Percentiles rank a stretch among this genome's conserved stretches.
Conservation (phyloP, 2,329 filamentous ascomycete genomes). For the Lasiodiplodia hormozganensis region DNA sequence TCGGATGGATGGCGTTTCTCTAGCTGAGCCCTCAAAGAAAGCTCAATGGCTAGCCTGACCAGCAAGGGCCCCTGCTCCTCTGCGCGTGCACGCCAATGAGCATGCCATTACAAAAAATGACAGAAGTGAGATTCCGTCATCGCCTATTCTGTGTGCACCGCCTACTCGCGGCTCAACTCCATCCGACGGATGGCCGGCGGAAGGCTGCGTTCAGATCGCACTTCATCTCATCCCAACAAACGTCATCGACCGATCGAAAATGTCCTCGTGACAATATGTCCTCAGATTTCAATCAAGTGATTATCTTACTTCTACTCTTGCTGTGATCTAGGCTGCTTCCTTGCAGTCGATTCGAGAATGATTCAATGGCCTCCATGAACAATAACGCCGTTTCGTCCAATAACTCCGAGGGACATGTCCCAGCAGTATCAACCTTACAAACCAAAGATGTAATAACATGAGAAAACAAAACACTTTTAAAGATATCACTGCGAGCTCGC, state of each 20-base stretch:
- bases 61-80: no score
- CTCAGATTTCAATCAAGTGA: background rate
- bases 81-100: no score
- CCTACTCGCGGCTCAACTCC: conserved; percentile 12
- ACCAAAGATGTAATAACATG: background rate
- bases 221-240: background rate
- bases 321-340: background rate
- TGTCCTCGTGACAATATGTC: background rate
- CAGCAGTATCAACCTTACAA: background rate
- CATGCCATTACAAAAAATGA: background rate
- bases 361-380: background rate
- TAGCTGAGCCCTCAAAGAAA: no score
- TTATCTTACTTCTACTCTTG: background rate
- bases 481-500: conserved; percentile 34
- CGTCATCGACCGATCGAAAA: background rate
- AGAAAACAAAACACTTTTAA: background rate
- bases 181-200: conserved; percentile 9
- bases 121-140: background rate
- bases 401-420: background rate
- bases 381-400: conserved; percentile 1
- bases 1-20: no score
- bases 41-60: no score
- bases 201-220: background rate
- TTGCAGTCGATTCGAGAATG: background rate
- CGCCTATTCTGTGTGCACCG: background rate